Conservation (phyloP, 257 asterid genomes). For the Lithospermum erythrorhizon region DNA sequence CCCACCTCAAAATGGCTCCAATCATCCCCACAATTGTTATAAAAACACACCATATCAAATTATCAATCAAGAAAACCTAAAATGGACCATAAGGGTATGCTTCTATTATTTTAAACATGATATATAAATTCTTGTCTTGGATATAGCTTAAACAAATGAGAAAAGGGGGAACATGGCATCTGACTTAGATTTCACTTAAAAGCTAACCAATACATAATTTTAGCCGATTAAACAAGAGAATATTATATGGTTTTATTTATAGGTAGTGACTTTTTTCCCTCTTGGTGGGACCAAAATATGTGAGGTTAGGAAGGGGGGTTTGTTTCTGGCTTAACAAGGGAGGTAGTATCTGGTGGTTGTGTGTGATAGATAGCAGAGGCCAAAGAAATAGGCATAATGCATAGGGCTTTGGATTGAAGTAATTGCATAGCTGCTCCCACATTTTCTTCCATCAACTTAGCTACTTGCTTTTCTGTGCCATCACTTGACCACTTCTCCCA, state of each 20-base stretch:
- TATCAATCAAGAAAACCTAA: slow-evolving; percentile 37
- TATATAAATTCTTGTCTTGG: slow-evolving; percentile 16
- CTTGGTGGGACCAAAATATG: slow-evolving; percentile 18
- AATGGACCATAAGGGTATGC: slow-evolving; percentile 21
- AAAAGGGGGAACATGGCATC: slow-evolving; percentile 23
- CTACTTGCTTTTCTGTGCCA: slow-evolving; percentile 94
- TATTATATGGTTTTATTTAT: background rate
- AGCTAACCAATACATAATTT: slow-evolving; percentile 13
- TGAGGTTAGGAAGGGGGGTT: slow-evolving; percentile 43
- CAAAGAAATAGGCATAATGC: slow-evolving; percentile 93
- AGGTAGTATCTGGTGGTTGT: slow-evolving; percentile 57
- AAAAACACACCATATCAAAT: no score
- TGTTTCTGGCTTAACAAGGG: slow-evolving; percentile 52
- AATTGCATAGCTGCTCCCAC: slow-evolving; percentile 96
- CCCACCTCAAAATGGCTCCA: slow-evolving; percentile 45
- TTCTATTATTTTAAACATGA: slow-evolving; percentile 28
- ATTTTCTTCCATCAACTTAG: slow-evolving; percentile 97
- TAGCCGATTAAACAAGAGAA: slow-evolving; percentile 8
- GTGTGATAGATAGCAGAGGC: slow-evolving; percentile 84
- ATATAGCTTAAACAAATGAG: slow-evolving; percentile 16
- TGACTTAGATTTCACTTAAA: slow-evolving; percentile 29
- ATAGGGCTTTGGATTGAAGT: slow-evolving; percentile 93
- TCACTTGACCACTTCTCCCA: slow-evolving; percentile 99
- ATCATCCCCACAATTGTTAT: slow-evolving; percentile 44
- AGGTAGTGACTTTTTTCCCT: slow-evolving; percentile 5